Conservation (phyloP, 2,329 filamentous ascomycete genomes). For the Aureobasidium sp. region DNA sequence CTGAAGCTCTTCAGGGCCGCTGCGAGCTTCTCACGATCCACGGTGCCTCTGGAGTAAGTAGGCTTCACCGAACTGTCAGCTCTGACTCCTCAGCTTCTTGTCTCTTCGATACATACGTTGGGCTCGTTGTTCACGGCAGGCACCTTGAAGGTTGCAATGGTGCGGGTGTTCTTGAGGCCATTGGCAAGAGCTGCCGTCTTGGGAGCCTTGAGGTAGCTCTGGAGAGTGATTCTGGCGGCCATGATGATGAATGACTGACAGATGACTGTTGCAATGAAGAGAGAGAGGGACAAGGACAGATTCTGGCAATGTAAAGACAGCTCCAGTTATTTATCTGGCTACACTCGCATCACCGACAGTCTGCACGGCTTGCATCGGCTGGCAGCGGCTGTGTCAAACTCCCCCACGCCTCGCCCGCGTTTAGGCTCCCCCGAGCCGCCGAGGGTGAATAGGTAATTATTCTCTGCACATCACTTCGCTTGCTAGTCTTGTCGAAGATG, state of each 20-base stretch:
- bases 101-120: conserved; percentile 56
- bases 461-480: not conserved
- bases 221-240: conserved; percentile 11
- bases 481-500: not conserved
- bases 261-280: not conserved
- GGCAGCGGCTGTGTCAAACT: not conserved
- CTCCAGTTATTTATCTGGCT: conserved; percentile 8
- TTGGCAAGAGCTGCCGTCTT: conserved; percentile 2
- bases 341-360: not conserved
- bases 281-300: not conserved
- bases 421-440: conserved; percentile 1
- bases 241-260: not conserved
- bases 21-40: conserved; percentile 66
- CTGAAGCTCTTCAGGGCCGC: conserved; percentile 63
- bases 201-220: conserved; percentile 11
- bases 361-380: conserved; percentile 2
- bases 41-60: conserved; percentile 77
- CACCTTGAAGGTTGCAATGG: conserved; percentile 76
- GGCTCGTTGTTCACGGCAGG: conserved; percentile 85
- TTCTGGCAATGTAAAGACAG: not conserved
- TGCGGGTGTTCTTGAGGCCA: conserved; percentile 24
- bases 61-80: conserved; percentile 46
- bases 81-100: not conserved
- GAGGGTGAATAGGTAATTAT: too few relatives aligned
- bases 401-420: not conserved